Evolutionary conservation across 163 green algal species (phyloP).

Genomic region (Volvox carteri): DNA sequence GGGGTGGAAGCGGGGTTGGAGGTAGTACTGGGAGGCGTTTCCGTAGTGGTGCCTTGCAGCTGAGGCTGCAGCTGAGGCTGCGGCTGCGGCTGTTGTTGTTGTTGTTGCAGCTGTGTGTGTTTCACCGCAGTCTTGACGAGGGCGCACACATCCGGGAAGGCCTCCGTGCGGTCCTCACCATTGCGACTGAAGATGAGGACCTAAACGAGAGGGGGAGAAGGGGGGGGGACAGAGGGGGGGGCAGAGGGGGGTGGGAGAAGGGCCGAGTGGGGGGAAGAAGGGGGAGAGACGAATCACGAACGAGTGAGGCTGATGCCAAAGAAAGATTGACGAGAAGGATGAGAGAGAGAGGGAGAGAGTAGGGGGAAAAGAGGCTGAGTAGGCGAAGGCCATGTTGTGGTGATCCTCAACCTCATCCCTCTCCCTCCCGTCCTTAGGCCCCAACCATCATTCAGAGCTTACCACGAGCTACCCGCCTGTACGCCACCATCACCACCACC

Average conservation of each 20-base stretch:
- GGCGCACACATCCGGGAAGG: constrained; percentile 75
- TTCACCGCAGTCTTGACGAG: constrained; percentile 65
- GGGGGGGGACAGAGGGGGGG: not conserved
- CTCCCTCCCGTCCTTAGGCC: no score
- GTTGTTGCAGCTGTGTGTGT: not conserved
- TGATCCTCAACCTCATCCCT: no score
- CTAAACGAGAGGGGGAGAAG: not conserved
- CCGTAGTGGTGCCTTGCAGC: not conserved
- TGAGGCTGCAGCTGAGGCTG: not conserved
- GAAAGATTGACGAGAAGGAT: no score
- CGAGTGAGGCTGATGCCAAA: no score
- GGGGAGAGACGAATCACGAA: no score
- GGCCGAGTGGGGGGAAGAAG: not conserved
- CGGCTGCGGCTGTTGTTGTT: not conserved
- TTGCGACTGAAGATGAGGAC: constrained; percentile 84
- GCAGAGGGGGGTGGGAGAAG: not conserved
- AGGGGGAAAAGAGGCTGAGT: no score
- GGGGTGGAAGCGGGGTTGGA: not conserved
- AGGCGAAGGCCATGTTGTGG: no score
- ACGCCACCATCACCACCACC: no score
- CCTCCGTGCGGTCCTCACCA: constrained; percentile 78
- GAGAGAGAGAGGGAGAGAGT: no score
- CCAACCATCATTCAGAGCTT: no score
- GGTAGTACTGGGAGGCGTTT: no score
- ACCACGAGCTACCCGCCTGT: no score